Conservation (phyloP, 192 early-diverging fungal species). For the Gamsiella multidivaricata region DNA sequence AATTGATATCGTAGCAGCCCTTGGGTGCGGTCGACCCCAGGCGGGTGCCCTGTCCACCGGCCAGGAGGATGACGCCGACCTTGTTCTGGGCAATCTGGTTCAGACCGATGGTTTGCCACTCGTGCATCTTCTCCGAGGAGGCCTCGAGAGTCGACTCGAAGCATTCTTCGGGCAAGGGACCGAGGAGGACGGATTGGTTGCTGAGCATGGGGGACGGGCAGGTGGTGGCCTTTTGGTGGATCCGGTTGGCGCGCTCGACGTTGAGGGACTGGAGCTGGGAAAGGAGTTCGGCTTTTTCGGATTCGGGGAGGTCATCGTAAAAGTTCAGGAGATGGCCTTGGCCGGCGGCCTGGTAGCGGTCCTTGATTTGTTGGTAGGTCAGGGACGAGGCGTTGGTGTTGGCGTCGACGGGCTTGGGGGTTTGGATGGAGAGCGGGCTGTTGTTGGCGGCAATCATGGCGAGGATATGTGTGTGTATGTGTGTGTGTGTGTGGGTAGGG, state of each 20-base stretch:
- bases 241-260: slow-evolving; percentile 82
- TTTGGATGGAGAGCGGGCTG: slow-evolving; percentile 42
- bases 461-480: neutral
- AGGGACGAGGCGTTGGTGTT: slow-evolving; percentile 29
- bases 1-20: slow-evolving; percentile 94
- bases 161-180: slow-evolving; percentile 79
- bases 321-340: slow-evolving; percentile 92
- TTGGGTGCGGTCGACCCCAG: slow-evolving; percentile 86
- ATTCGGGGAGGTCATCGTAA: slow-evolving; percentile 74
- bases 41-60: slow-evolving; percentile 90
- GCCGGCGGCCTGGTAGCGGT: slow-evolving; percentile 73
- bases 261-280: slow-evolving; percentile 79
- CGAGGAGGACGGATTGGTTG: slow-evolving; percentile 58
- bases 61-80: slow-evolving; percentile 94
- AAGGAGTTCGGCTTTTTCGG: slow-evolving; percentile 68
- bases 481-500: neutral
- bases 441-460: slow-evolving; percentile 31
- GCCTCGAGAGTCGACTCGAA: slow-evolving; percentile 74
- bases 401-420: slow-evolving; percentile 35
- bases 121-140: slow-evolving; percentile 60
- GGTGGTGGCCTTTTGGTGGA: slow-evolving; percentile 81
- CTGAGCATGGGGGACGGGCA: slow-evolving; percentile 55
- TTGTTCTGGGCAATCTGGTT: slow-evolving; percentile 84
- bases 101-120: slow-evolving; percentile 83
- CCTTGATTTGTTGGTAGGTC: slow-evolving; percentile 61